Conservation (phyloP, 148 eudicot genomes). For the Oxyria digyna region DNA sequence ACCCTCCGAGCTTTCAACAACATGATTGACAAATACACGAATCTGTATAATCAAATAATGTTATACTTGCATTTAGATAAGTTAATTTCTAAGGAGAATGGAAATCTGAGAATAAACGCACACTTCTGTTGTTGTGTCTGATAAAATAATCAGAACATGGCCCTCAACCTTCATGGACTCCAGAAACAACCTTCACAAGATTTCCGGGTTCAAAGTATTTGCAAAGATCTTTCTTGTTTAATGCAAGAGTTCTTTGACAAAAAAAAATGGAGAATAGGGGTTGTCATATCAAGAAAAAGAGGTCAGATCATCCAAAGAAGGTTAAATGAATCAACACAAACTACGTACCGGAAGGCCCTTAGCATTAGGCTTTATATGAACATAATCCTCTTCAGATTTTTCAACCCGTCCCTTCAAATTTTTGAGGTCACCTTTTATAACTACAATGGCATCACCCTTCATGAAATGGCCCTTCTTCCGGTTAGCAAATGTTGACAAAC, state of each 20-base stretch:
- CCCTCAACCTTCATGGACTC: slow-evolving; percentile 83
- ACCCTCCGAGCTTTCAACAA: no score
- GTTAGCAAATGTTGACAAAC: slow-evolving; percentile 81
- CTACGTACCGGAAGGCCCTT: slow-evolving; percentile 67
- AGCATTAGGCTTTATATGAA: slow-evolving; percentile 62
- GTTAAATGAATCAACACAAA: neutral
- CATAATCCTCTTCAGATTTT: no score
- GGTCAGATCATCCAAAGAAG: neutral
- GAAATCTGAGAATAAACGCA: slow-evolving; percentile 22
- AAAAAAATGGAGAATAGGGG: neutral
- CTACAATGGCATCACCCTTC: no score
- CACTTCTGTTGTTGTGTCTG: slow-evolving; percentile 95
- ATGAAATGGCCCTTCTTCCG: slow-evolving; percentile 95
- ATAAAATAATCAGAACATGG: no score
- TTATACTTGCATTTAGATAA: no score
- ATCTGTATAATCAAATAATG: no score
- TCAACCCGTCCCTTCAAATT: no score
- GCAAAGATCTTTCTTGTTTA: slow-evolving; percentile 84
- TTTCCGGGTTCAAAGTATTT: slow-evolving; percentile 93
- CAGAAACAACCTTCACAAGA: slow-evolving; percentile 92
- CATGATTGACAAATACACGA: no score
- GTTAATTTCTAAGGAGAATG: neutral
- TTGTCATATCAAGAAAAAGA: neutral
- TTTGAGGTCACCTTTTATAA: no score
- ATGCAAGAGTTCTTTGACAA: slow-evolving; percentile 66